Percentiles rank a stretch among this genome's conserved stretches.
Conservation (phyloP, 148 eudicot genomes). For the Vaccinium corymbosum region DNA sequence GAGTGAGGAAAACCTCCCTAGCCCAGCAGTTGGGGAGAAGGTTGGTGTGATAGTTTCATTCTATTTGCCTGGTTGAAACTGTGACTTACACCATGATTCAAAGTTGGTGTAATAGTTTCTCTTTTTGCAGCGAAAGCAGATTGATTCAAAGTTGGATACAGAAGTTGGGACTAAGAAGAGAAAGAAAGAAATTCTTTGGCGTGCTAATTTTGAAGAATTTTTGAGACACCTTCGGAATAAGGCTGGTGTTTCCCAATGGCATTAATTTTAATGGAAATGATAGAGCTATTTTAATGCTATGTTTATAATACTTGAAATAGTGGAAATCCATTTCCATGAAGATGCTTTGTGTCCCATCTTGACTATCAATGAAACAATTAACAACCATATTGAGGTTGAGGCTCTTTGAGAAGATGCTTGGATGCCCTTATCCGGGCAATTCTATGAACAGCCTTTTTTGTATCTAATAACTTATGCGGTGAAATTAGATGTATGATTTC, state of each 20-base stretch:
- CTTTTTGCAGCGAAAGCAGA: conserved; percentile 42
- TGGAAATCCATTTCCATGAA: background rate
- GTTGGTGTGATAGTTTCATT: conserved; percentile 31
- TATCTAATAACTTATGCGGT: background rate
- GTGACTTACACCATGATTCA: conserved; percentile 1
- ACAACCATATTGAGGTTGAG: background rate
- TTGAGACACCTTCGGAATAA: conserved; percentile 56
- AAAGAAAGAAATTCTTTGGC: conserved; percentile 76
- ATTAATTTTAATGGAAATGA: background rate
- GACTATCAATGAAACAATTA: background rate
- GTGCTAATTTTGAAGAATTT: conserved; percentile 84
- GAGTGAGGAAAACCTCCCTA: conserved; percentile 17
- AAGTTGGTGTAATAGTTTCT: background rate
- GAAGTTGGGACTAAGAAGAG: conserved; percentile 30
- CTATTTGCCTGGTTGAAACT: background rate
- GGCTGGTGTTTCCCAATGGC: conserved; percentile 34
- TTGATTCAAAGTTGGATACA: conserved; percentile 31
- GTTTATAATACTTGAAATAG: background rate
- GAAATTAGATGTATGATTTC: background rate
- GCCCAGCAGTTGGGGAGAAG: conserved; percentile 51
- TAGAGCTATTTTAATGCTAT: background rate
- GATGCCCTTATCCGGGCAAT: background rate
- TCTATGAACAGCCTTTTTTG: background rate
- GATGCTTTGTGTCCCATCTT: background rate
- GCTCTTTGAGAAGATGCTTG: background rate